A percentile compares a stretch with the other conserved stretches of the same genome.
These are phyloP conservation scores for Epichloe hybrida DNA, from an alignment of 2,329 filamentous ascomycete genomes.

Conservation along the genomic window DNA sequence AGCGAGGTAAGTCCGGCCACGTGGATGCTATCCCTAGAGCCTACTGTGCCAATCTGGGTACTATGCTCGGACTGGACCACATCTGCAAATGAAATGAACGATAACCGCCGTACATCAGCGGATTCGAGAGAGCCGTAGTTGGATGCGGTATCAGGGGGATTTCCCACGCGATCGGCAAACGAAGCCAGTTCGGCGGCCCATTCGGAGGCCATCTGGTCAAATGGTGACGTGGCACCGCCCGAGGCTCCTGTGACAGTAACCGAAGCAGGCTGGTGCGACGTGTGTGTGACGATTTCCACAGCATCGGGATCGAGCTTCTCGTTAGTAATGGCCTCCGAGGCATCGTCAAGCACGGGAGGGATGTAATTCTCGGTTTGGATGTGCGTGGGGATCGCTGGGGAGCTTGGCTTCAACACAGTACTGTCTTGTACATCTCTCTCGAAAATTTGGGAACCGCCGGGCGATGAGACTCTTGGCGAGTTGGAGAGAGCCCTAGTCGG, in stretches of 20 bases:
- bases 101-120: slow-evolving; percentile 67
- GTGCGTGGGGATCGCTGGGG: slow-evolving; percentile 80
- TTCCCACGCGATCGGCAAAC: slow-evolving; percentile 32
- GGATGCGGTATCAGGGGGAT: slow-evolving; percentile 47
- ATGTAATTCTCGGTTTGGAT: slow-evolving; percentile 93
- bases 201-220: slow-evolving; percentile 30
- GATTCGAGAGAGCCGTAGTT: slow-evolving; percentile 66
- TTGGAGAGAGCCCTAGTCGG: slow-evolving; percentile 53
- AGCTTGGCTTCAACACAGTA: slow-evolving; percentile 50
- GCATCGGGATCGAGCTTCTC: slow-evolving; percentile 70
- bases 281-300: slow-evolving; percentile 86
- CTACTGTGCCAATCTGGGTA: slow-evolving; percentile 33
- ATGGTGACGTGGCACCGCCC: slow-evolving; percentile 17
- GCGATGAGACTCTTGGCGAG: slow-evolving; percentile 65
- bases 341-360: slow-evolving; percentile 79
- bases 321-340: slow-evolving; percentile 84
- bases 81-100: slow-evolving; percentile 94
- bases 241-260: slow-evolving; percentile 45
- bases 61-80: slow-evolving; percentile 79
- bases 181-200: slow-evolving; percentile 46
- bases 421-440: slow-evolving; percentile 89
- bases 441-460: slow-evolving; percentile 72
- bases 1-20: slow-evolving; percentile 53
- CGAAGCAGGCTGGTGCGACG: slow-evolving; percentile 66
- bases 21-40: slow-evolving; percentile 57